These are phyloP conservation scores for Hymenoscyphus fraxineus DNA, from an alignment of 2,329 filamentous ascomycete genomes.

Conservation along the genomic window DNA sequence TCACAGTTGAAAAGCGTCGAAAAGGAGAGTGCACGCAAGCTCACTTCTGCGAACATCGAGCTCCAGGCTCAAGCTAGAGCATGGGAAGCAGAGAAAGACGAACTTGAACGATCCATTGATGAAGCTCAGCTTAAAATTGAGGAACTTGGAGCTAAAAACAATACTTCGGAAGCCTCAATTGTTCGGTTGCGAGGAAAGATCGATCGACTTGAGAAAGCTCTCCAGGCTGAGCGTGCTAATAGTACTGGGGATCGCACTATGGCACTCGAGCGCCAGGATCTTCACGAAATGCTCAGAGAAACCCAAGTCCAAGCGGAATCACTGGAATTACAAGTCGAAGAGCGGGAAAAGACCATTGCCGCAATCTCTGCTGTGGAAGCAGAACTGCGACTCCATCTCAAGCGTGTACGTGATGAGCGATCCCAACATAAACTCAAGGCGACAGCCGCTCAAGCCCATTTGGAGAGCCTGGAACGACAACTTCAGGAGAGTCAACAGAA, in stretches of 20 bases:
- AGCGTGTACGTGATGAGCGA: slow-evolving; percentile 64
- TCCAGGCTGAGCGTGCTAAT: slow-evolving; percentile 53
- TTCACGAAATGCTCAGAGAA: slow-evolving; percentile 58
- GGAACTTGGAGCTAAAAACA: slow-evolving; percentile 33
- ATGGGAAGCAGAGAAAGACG: slow-evolving; percentile 34
- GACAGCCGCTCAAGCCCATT: slow-evolving; percentile 21
- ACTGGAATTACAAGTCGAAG: slow-evolving; percentile 67
- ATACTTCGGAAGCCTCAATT: slow-evolving; percentile 45
- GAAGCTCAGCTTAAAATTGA: slow-evolving; percentile 46
- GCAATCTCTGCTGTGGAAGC: slow-evolving; percentile 53
- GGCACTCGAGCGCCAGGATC: slow-evolving; percentile 54
- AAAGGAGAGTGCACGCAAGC: slow-evolving; percentile 36
- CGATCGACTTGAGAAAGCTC: slow-evolving; percentile 41
- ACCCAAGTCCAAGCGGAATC: slow-evolving; percentile 62
- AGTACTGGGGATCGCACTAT: slow-evolving; percentile 54
- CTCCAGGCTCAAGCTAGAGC: slow-evolving; percentile 44
- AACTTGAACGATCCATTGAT: slow-evolving; percentile 41
- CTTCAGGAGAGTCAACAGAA: slow-evolving; percentile 42
- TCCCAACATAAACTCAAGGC: slow-evolving; percentile 38
- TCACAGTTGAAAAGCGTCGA: slow-evolving; percentile 47
- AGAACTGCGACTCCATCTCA: slow-evolving; percentile 62
- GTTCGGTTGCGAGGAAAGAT: slow-evolving; percentile 48
- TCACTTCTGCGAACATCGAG: slow-evolving; percentile 48
- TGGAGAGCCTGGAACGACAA: slow-evolving; percentile 36
- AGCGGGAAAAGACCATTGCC: slow-evolving; percentile 64